Evolutionary conservation across 495 filamentous ascomycete species (phyloP), one percentile per base, ranked within the genome.

Genomic region (Hypomontagnella monticulosa): DNA sequence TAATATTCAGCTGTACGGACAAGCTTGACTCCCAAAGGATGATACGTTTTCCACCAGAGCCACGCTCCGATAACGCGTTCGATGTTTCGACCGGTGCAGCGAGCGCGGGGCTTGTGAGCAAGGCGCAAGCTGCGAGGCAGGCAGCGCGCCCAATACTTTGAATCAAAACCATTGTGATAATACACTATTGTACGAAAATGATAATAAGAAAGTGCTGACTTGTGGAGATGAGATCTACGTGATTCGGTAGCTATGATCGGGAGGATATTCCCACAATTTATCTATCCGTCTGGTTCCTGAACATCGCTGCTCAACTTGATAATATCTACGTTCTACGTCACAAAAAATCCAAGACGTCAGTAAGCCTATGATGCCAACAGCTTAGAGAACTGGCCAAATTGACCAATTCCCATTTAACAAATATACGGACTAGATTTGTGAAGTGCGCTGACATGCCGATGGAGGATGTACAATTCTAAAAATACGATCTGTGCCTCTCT

Each of bases 1-100:
- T 50, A 15, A 19, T 51, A 5, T 27, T 30, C 1, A 50, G 19
- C 36, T 63, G 1, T 8, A 14, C 16, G 16, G 60, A 19, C 27
- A 56, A 20, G 1, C 4, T 79, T 69, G 71, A 76, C 64, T 78
- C 76, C 78, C 77, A 80, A 48, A 79, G 72, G 11, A 79, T 72
- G 58, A 67, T 74, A 9, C 78, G 68, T 55, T 80, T 80, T 16
- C 41, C 38, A 9, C 41, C 42, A 5, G 49, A 44, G 14, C 15
- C 15, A 11, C 51, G 60, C 40, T 68, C 11, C 38, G 58, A 51
- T 38, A 67, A 16, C 37, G 27, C 14, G 20, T 61, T 44, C 18
- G 57, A 16, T 34, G 55, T 16, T 59, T 65, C 64, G 6, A 63
- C 43, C 3, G 60, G 60, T 15, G 42, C 43, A 3, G 52, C 33